Conservation (phyloP, 306 rosid genomes). For the Hylodesmum podocarpum region DNA sequence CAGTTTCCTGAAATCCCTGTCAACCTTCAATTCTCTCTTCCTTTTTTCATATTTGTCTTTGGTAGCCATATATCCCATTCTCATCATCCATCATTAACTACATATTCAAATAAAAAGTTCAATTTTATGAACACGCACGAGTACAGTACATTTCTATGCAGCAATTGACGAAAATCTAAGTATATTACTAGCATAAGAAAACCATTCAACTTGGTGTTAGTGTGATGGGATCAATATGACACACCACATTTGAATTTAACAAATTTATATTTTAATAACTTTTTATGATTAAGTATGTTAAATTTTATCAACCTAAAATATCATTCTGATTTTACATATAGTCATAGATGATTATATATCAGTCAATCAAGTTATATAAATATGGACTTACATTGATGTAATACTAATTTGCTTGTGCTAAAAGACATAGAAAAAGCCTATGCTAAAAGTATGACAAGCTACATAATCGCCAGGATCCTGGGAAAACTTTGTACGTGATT, state of each 20-base stretch:
- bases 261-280: not conserved
- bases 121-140: not conserved
- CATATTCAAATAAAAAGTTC: not conserved
- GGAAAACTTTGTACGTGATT: not conserved
- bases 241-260: not conserved
- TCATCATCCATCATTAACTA: not conserved
- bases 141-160: not conserved
- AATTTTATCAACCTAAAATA: not conserved
- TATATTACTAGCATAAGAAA: not conserved
- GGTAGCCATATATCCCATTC: not conserved
- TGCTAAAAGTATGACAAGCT: constrained; percentile 8
- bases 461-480: constrained; percentile 2
- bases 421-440: not conserved
- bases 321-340: too few relatives aligned
- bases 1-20: constrained; percentile 27
- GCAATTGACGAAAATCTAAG: not conserved
- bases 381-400: not conserved
- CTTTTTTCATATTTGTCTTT: not conserved
- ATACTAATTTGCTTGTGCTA: constrained; percentile 4
- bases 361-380: not conserved
- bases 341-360: not conserved
- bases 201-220: not conserved
- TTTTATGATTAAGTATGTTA: not conserved
- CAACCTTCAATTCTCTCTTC: not conserved
- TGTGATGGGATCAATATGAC: not conserved